Base-by-base conservation (phyloP, 768 basidiomycete species). In the Fistulinella prunicolor region DNA sequence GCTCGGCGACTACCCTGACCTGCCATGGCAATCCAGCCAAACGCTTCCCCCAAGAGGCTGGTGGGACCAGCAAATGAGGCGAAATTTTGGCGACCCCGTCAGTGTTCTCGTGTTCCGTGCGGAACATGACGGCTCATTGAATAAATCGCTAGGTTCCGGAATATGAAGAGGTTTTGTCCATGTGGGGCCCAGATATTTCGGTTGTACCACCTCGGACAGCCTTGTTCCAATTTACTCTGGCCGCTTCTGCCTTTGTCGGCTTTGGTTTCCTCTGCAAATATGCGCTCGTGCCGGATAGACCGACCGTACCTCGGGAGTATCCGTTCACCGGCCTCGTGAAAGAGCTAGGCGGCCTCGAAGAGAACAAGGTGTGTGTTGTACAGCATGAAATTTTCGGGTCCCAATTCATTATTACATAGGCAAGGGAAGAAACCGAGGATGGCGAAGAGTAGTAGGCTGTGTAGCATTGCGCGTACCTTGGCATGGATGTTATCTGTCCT, bases 101-200 rank as follows among this genome's bases (percentile, higher is more conserved):
- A 54, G 78, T 66, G 26, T 42, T 51, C 50, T 52, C 41, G 20
- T n/a, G 49, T 39, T 13, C 49, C 43, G 37, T 19, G 38, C 46
- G 53, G 30, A 41, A 30, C 55, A 9, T 29, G 16, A 52, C 43
- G 48, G 54, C 51, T 54, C 40, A 61, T 38, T 58, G 46, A 42
- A 47, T 34, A 51, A n/a, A 21, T 37, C 32, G 32, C 38, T 59
- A 93, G 90, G 67, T 90, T 26, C 89, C 88, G 50, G 88, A 90
- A 66, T 75, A 80, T 60, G 88, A 91, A 43, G 90, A 93, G 59
- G 71, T 87, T 20, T 67, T 85, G 47, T 89, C 86, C 30, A 89
- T 93, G 86, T 92, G 88, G 88, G 88, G 89, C 21, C 89, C 89
- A 19, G 90, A 93, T 59, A 71, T 80, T 23, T 78, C 89, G 34